These are phyloP conservation scores for Magnolia changhungtana DNA, from an alignment of 164 flowering plant species.

Conservation along the genomic window DNA sequence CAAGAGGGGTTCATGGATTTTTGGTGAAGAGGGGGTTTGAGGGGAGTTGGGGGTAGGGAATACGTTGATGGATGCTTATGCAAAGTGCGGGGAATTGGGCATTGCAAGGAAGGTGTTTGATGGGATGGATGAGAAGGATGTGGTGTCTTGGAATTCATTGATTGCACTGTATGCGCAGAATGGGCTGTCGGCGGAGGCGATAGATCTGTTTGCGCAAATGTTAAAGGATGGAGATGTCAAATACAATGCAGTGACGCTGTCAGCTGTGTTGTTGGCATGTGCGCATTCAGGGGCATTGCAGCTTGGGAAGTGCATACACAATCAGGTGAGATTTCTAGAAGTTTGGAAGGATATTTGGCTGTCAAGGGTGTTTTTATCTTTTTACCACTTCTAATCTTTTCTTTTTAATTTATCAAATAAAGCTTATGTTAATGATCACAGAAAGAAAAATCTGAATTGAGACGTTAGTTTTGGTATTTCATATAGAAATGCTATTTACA, in stretches of 20 bases:
- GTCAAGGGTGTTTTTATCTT: too few species aligned
- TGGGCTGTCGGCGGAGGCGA: slow-evolving; percentile 58
- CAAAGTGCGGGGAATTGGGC: slow-evolving; percentile 50
- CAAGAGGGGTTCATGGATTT: slow-evolving; percentile 65
- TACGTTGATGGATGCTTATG: slow-evolving; percentile 77
- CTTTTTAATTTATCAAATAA: too few species aligned
- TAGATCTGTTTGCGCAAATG: slow-evolving; percentile 52
- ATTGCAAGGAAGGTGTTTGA: slow-evolving; percentile 62
- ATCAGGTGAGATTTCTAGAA: slow-evolving; percentile 46
- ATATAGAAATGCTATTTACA: too few species aligned
- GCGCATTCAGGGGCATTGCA: slow-evolving; percentile 64
- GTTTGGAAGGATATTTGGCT: too few species aligned
- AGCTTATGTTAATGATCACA: too few species aligned
- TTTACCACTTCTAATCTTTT: too few species aligned
- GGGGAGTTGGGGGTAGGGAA: slow-evolving; percentile 47
- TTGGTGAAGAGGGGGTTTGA: slow-evolving; percentile 55
- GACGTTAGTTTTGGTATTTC: too few species aligned
- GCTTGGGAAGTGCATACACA: slow-evolving; percentile 65
- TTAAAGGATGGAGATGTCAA: slow-evolving; percentile 25
- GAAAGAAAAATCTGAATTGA: too few species aligned
- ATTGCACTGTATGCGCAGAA: slow-evolving; percentile 68
- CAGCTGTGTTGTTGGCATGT: slow-evolving; percentile 71
- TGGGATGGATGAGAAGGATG: slow-evolving; percentile 57
- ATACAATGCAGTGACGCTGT: slow-evolving; percentile 59
- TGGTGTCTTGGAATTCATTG: slow-evolving; percentile 76